phyloP scores from a whole-genome alignment of 441 rosid genomes.

The Mallotus repandus region DNA sequence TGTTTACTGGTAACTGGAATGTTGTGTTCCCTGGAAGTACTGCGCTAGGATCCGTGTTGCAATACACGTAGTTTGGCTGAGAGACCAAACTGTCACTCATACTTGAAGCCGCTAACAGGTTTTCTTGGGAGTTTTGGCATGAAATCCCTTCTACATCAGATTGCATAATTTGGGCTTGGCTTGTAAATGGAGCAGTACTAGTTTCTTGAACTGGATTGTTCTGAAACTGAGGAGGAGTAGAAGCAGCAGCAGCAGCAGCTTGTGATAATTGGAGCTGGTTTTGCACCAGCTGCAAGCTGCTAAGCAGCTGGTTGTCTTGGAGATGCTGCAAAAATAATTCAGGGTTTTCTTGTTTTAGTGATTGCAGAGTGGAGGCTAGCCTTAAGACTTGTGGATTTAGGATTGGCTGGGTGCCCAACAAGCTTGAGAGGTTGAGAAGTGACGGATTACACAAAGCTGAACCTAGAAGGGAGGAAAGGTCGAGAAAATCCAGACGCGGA shows the following conservation, averaged over 20 bases:
- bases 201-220: constrained; percentile 15
- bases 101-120: constrained; percentile 13
- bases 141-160: constrained; percentile 22
- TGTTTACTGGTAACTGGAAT: constrained; percentile 24
- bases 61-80: constrained; percentile 24
- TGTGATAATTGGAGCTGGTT: constrained; percentile 27
- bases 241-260: background rate
- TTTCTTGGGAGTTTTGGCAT: constrained; percentile 28
- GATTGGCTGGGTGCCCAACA: constrained; percentile 44
- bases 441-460: constrained; percentile 44
- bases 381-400: constrained; percentile 46
- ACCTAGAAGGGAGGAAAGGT: constrained; percentile 57
- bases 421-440: constrained; percentile 40
- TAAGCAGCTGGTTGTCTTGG: constrained; percentile 37
- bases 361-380: constrained; percentile 38
- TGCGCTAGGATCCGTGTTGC: constrained; percentile 19
- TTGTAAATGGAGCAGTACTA: constrained; percentile 12
- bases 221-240: constrained; percentile 23
- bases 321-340: constrained; percentile 35
- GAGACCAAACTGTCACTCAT: constrained; percentile 18
- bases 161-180: constrained; percentile 33
- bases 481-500: constrained; percentile 70
- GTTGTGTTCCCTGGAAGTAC: constrained; percentile 26
- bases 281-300: constrained; percentile 22
- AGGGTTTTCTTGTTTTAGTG: constrained; percentile 55